phyloP scores from a whole-genome alignment of 148 eudicot genomes.

The Rhododendron simsii region DNA sequence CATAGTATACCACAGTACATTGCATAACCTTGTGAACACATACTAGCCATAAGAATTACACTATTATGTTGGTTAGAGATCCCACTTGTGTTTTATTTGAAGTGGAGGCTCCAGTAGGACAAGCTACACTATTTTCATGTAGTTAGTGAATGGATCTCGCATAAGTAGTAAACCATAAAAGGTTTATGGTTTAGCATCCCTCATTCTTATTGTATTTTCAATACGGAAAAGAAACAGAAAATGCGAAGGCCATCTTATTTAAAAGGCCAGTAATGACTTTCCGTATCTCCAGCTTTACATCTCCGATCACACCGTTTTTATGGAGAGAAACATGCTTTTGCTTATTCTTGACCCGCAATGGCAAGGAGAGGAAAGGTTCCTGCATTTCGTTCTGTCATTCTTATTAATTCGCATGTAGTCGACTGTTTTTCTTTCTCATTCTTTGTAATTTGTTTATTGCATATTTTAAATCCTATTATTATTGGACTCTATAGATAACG shows the following conservation, averaged over 20 bases:
- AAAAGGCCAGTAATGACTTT: not conserved
- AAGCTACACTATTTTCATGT: not conserved
- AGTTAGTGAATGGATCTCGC: not conserved
- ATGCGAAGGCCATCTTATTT: not conserved
- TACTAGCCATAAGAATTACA: not conserved
- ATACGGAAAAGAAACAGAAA: not conserved
- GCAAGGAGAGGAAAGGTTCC: not conserved
- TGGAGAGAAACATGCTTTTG: not conserved
- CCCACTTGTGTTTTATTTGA: not conserved
- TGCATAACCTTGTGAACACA: not conserved
- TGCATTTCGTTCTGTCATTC: not conserved
- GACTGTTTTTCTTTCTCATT: not conserved
- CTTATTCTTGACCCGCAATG: not conserved
- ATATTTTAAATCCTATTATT: not conserved
- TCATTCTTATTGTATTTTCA: not conserved
- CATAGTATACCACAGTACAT: not conserved
- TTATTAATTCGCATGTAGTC: not conserved
- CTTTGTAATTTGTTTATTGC: not conserved
- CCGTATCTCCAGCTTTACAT: not conserved
- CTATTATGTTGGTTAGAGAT: not conserved
- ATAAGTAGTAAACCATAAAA: not conserved
- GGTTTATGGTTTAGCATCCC: not conserved
- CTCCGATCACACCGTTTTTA: not conserved
- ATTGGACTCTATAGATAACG: constrained; percentile 29
- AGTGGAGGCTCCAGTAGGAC: not conserved